Evolutionary conservation across 2,329 filamentous ascomycete genomes (phyloP).

Genomic region (Xylaria sp.): DNA sequence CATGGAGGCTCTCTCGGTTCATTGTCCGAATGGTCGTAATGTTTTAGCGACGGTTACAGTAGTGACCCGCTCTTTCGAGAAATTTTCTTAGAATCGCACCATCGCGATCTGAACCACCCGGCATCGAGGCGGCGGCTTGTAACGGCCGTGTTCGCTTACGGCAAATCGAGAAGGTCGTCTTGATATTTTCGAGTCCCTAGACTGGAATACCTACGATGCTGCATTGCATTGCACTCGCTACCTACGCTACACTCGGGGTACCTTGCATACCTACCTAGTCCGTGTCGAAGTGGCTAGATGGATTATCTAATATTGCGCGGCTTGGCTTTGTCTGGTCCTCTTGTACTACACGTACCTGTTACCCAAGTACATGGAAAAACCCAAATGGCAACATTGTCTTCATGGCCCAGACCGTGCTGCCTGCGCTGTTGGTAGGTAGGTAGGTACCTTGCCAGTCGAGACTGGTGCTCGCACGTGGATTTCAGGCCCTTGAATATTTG

Average conservation of each 20-base stretch:
- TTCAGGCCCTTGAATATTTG: not conserved
- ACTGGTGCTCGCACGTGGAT: constrained; percentile 14
- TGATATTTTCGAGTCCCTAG: constrained; percentile 17
- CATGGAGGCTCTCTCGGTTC: constrained; percentile 29
- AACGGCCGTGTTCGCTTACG: constrained; percentile 18
- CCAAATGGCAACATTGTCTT: constrained; percentile 18
- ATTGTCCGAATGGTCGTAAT: constrained; percentile 24
- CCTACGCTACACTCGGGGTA: constrained; percentile 7
- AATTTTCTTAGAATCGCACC: constrained; percentile 28
- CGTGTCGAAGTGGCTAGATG: not conserved
- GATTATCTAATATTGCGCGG: constrained; percentile 11
- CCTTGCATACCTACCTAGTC: constrained; percentile 24
- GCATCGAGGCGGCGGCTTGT: constrained; percentile 26
- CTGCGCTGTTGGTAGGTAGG: not conserved
- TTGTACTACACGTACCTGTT: constrained; percentile 2
- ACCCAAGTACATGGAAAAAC: constrained; percentile 11
- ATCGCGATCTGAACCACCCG: constrained; percentile 27
- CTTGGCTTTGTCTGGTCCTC: constrained; percentile 8
- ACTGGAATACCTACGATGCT: not conserved
- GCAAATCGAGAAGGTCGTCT: constrained; percentile 30
- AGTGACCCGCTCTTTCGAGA: constrained; percentile 28
- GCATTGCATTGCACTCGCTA: not conserved
- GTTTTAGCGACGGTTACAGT: constrained; percentile 15
- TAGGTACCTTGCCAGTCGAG: not conserved
- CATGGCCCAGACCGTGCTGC: constrained; percentile 1